phyloP scores from a whole-genome alignment of 345 rosid species.

The Citrus unshiu region DNA sequence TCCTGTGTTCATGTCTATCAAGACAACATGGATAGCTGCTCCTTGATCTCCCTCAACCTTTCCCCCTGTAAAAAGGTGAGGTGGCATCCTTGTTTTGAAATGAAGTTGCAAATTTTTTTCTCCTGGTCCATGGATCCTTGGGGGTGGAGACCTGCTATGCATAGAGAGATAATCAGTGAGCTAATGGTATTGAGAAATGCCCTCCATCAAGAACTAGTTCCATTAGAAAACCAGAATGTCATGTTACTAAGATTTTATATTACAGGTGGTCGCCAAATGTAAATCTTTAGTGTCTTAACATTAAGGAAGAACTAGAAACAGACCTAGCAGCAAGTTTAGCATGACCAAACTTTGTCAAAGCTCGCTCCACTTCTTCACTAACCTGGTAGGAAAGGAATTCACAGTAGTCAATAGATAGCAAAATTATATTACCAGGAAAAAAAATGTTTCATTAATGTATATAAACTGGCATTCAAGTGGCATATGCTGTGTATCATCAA shows the following conservation, averaged over 20 bases:
- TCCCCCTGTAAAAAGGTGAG: constrained; percentile 90
- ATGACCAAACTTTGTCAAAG: constrained; percentile 65
- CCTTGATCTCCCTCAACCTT: constrained; percentile 93
- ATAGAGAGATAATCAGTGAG: neutral
- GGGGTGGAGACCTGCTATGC: constrained; percentile 51
- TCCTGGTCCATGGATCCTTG: constrained; percentile 55
- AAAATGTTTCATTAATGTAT: too few relatives aligned
- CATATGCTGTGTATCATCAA: neutral
- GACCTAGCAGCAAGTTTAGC: constrained; percentile 56
- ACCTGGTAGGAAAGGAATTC: constrained; percentile 44
- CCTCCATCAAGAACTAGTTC: neutral
- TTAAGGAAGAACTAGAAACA: neutral
- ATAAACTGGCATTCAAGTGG: neutral
- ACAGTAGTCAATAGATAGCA: neutral
- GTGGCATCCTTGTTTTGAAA: constrained; percentile 84
- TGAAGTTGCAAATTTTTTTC: constrained; percentile 67
- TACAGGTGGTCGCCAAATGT: neutral
- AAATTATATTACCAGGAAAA: too few relatives aligned
- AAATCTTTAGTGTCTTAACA: neutral
- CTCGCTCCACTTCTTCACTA: constrained; percentile 93
- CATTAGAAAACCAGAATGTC: neutral
- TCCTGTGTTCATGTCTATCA: constrained; percentile 58
- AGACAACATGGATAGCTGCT: constrained; percentile 71
- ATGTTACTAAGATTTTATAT: neutral
- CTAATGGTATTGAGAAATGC: neutral